Evolutionary conservation across 164 flowering plant genomes (phyloP), one percentile per base, ranked within the genome.

Genomic region (Tetracentron sinense): DNA sequence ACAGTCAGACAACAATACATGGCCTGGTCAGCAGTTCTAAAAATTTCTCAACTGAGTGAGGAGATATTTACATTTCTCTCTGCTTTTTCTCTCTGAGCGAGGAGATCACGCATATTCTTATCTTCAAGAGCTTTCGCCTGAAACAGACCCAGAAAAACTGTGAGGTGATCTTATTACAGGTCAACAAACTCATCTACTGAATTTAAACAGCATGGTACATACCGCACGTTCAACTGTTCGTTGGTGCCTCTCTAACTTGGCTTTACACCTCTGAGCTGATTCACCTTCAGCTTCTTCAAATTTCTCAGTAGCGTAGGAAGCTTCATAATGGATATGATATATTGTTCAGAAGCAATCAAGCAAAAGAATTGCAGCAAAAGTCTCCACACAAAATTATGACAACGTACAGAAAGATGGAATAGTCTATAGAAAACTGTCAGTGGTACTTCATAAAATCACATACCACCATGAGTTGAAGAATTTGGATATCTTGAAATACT

Each of bases 41-140:
- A 58, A 66, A 30, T 30, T 22, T 58, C 61, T 53, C 30, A 7
- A 47, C 26, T 38, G 31, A 47, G 28, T 58, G 56, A 59, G 35
- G n/a, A 29, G 27, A 66, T 59, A 10, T 65, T 67, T 77, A 93
- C 98, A 79, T 82, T 82, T 77, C 89, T 85, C 78, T 90, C 97
- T 61, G 83, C 88, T 66, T 85, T 91, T 66, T 90, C 97, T 77
- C 74, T 82, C 70, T 87, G 92, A 58, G 83, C 90, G 69, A 83
- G 82, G 74, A 82, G 78, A 74, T 93, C 97, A 22, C 96, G 98
- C 81, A 61, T 75, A 51, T 90, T 88, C 85, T 88, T 93, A 77
- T 90, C 98, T 8, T 82, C 96, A 61, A 93, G 92, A 60, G 97
- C 97, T 74, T 93, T 87, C 27, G 96, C 97, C 96, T 90, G 83